Percentiles rank a stretch among this genome's conserved stretches.
phyloP scores from a whole-genome alignment of 2,329 filamentous ascomycete species.

The Botrytis deweyae region DNA sequence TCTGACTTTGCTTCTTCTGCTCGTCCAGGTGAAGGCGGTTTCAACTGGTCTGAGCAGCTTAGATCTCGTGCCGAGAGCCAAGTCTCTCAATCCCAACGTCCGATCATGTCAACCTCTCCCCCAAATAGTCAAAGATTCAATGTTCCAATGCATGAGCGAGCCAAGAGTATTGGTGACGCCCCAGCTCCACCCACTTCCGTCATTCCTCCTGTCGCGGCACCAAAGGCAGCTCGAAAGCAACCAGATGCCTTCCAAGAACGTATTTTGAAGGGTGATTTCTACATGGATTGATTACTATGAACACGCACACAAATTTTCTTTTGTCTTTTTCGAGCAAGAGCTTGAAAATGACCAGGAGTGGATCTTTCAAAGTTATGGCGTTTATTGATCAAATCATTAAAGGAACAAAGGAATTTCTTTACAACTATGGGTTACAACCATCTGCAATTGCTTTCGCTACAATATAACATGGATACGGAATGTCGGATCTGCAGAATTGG shows the following conservation, averaged over 20 bases:
- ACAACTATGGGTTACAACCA: neutral
- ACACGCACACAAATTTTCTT: neutral
- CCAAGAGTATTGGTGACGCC: slow-evolving; percentile 69
- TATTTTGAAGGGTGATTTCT: slow-evolving; percentile 96
- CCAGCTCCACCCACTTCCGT: slow-evolving; percentile 53
- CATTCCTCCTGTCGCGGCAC: slow-evolving; percentile 44
- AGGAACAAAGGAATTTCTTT: slow-evolving; percentile 15
- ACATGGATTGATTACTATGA: slow-evolving; percentile 71
- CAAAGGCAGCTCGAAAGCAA: slow-evolving; percentile 53
- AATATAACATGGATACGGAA: neutral
- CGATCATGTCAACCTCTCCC: slow-evolving; percentile 55
- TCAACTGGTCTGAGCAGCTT: slow-evolving; percentile 97
- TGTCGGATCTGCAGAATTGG: neutral
- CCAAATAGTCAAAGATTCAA: slow-evolving; percentile 41
- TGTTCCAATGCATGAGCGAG: slow-evolving; percentile 56
- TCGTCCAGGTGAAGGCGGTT: slow-evolving; percentile 79
- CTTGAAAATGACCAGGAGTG: neutral
- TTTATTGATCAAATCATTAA: neutral
- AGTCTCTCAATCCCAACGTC: slow-evolving; percentile 53
- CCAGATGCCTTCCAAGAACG: slow-evolving; percentile 96
- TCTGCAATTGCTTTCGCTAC: neutral
- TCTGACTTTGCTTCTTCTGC: slow-evolving; percentile 63
- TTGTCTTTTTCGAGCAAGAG: slow-evolving; percentile 8
- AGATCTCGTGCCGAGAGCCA: slow-evolving; percentile 86
- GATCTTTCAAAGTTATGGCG: neutral